Percentiles rank a stretch among this genome's conserved stretches.
These are phyloP conservation scores for Mortierella sp. DNA, from an alignment of 371 early-diverging fungal genomes.

Conservation along the genomic window DNA sequence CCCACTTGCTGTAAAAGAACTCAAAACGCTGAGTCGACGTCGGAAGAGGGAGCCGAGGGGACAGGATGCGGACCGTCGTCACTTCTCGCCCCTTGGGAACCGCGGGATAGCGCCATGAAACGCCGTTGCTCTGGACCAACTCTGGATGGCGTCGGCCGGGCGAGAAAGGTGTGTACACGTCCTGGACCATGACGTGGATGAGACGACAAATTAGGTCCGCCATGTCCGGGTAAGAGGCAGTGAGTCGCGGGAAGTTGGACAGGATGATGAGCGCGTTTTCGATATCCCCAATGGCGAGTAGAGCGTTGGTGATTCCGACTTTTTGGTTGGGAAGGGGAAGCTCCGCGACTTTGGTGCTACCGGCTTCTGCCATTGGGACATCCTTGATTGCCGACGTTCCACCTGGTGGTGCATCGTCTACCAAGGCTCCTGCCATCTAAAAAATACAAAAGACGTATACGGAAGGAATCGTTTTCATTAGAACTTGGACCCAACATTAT, in stretches of 20 bases:
- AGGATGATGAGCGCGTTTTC: constrained; percentile 66
- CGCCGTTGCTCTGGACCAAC: constrained; percentile 15
- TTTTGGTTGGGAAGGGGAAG: constrained; percentile 68
- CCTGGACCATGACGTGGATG: constrained; percentile 68
- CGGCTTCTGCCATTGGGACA: constrained; percentile 25
- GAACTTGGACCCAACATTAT: background rate
- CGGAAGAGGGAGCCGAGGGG: constrained; percentile 31
- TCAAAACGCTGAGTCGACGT: constrained; percentile 56
- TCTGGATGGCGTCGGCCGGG: constrained; percentile 31
- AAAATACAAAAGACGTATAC: background rate
- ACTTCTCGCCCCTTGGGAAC: constrained; percentile 20
- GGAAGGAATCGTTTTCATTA: background rate
- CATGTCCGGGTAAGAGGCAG: constrained; percentile 72
- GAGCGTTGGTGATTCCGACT: constrained; percentile 70
- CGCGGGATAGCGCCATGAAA: constrained; percentile 35
- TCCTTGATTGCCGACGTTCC: constrained; percentile 11
- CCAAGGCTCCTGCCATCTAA: constrained; percentile 60
- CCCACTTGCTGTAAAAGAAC: constrained; percentile 77
- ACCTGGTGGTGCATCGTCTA: constrained; percentile 53
- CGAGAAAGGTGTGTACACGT: constrained; percentile 64
- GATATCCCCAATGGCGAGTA: constrained; percentile 78
- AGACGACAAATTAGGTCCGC: constrained; percentile 73
- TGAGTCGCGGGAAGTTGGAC: constrained; percentile 68
- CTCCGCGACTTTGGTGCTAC: constrained; percentile 4
- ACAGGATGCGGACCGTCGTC: constrained; percentile 18